These are phyloP conservation scores for Calonectria pauciramosa DNA, from an alignment of 2,329 filamentous ascomycete genomes.

Conservation along the genomic window DNA sequence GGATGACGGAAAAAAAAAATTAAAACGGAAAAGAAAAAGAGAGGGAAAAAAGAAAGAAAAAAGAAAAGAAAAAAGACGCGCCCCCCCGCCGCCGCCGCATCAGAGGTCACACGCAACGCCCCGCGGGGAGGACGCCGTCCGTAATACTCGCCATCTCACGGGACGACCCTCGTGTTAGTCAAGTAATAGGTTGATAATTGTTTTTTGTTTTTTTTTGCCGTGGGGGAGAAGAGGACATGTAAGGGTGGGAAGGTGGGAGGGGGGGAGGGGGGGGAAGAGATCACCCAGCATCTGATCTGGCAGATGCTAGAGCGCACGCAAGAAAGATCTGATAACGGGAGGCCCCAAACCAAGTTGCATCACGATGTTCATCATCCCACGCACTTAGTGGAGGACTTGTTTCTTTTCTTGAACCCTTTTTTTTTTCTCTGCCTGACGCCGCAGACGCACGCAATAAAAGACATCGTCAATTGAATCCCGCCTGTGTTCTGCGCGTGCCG, in stretches of 20 bases:
- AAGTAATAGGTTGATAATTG: not conserved
- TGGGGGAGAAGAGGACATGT: not conserved
- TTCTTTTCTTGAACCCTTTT: conserved; percentile 28
- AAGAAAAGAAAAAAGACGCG: not conserved
- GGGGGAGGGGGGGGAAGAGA: not conserved
- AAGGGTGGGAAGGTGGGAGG: not conserved
- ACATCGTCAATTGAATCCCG: not conserved
- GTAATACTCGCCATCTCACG: conserved; percentile 15
- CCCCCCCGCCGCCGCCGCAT: conserved; percentile 8
- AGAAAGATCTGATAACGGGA: conserved; percentile 5
- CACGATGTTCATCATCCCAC: conserved; percentile 16
- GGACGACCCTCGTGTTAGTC: conserved; percentile 7
- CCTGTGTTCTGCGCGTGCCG: not conserved
- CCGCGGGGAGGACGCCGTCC: conserved; percentile 7
- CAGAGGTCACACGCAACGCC: conserved; percentile 28
- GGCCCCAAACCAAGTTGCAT: not conserved
- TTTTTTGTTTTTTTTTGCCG: conserved; percentile 4
- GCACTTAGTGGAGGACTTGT: not conserved
- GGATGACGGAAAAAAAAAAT: conserved; percentile 5
- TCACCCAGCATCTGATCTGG: not conserved
- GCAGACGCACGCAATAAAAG: conserved; percentile 38
- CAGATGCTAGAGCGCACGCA: not conserved
- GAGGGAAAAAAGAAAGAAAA: not conserved
- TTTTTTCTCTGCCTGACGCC: conserved; percentile 30
- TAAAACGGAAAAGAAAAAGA: not conserved